Conservation (phyloP, 2,329 filamentous ascomycete species). For the Alternaria viburni region DNA sequence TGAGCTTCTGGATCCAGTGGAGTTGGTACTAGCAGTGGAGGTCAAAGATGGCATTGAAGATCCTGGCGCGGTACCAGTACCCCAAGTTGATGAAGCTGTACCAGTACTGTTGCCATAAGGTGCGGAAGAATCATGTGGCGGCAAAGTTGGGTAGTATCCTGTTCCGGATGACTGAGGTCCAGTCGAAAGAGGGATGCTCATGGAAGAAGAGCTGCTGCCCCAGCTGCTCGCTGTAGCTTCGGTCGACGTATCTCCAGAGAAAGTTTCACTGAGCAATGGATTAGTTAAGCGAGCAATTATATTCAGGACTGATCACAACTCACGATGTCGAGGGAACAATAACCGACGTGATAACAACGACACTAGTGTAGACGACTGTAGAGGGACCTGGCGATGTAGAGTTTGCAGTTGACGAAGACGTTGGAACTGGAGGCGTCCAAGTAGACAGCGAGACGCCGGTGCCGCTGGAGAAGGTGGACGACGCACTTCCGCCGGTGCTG, state of each 20-base stretch:
- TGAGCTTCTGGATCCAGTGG: neutral
- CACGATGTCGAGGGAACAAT: slow-evolving; percentile 12
- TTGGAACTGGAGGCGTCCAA: neutral
- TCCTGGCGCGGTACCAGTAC: slow-evolving; percentile 8
- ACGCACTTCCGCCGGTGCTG: slow-evolving; percentile 4
- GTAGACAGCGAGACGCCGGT: slow-evolving; percentile 13
- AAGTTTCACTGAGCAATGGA: slow-evolving; percentile 1
- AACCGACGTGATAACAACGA: slow-evolving; percentile 9
- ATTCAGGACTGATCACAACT: slow-evolving; percentile 7
- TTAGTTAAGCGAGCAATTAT: slow-evolving; percentile 8
- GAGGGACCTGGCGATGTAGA: neutral
- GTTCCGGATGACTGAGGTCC: slow-evolving; percentile 13
- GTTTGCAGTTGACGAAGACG: slow-evolving; percentile 5
- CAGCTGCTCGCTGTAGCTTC: slow-evolving; percentile 29
- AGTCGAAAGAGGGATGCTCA: slow-evolving; percentile 13
- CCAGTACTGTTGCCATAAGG: slow-evolving; percentile 19
- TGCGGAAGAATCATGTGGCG: slow-evolving; percentile 5
- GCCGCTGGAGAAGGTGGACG: slow-evolving; percentile 1
- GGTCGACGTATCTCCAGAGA: slow-evolving; percentile 16
- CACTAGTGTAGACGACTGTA: slow-evolving; percentile 9
- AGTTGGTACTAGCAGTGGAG: neutral
- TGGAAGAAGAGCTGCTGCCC: slow-evolving; percentile 11
- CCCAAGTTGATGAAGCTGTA: neutral
- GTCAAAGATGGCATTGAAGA: neutral
- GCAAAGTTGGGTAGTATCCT: neutral